Percentiles rank a stretch among this genome's conserved stretches.
These are phyloP conservation scores for Xylariaceae sp. DNA, from an alignment of 2,329 filamentous ascomycete genomes.

Conservation along the genomic window DNA sequence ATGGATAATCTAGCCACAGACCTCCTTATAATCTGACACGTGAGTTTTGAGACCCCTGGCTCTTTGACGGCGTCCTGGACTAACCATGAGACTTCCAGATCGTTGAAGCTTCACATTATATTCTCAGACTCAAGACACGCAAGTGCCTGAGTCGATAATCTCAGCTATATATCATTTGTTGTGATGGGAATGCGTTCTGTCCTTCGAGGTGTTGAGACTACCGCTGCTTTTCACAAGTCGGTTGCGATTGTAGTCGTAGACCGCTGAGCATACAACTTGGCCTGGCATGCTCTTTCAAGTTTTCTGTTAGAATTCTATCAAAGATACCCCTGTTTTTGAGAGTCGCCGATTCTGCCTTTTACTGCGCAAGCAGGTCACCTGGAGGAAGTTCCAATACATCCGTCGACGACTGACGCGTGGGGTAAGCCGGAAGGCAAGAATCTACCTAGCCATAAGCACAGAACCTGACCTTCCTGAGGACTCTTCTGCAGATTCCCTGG, in stretches of 20 bases:
- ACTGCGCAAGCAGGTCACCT: neutral
- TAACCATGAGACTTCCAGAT: neutral
- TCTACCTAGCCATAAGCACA: neutral
- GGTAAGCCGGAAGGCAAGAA: neutral
- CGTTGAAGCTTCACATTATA: neutral
- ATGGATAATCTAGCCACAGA: neutral
- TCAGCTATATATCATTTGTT: neutral
- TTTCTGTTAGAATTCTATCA: neutral
- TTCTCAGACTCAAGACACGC: neutral
- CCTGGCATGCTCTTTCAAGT: conserved; percentile 1
- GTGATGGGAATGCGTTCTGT: neutral
- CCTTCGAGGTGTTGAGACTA: neutral
- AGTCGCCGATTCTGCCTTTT: too few relatives aligned
- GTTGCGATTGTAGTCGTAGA: neutral
- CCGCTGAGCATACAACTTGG: neutral
- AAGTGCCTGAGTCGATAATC: neutral
- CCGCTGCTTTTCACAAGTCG: neutral
- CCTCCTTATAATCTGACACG: neutral
- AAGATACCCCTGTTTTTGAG: neutral
- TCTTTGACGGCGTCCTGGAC: neutral
- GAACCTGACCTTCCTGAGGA: neutral
- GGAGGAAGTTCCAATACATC: neutral
- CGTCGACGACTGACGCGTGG: neutral
- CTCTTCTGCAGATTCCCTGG: neutral
- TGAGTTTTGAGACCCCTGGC: neutral